Base-by-base conservation (phyloP, 2,329 filamentous ascomycete species). In the Graphiopsis chlorocephala region DNA sequence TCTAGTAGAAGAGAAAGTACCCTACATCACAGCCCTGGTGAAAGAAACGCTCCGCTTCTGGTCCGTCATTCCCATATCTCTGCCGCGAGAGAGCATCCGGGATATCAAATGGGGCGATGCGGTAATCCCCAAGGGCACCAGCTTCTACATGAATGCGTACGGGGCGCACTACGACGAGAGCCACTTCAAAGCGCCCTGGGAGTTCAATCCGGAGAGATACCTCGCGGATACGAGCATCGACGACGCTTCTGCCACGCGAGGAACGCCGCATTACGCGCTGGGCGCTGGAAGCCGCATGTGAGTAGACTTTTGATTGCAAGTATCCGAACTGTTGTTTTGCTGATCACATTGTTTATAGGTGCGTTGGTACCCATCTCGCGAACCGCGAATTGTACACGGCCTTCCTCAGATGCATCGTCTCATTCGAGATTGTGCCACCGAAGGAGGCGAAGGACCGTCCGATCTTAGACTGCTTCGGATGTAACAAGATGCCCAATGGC, bases 141-240 rank as follows among this genome's bases (percentile, higher is more conserved):
- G 88, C 1, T 92, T 94, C 70, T 92, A 93, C 77, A 89, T 94
- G 90, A 81, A 93, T 71, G 88, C 90, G 11, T 92, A 89, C 76
- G 89, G 88, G 0, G 90, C 89, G 28, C 84, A 93, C 76, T 91
- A 91, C 75, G 90, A 93, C 72, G 81, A 83, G 5, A 75, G 78
- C 0, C 89, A 91, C 73, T 93, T 91, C 80, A 85, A 86, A 67
- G 75, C 85, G 29, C 85, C 90, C 0, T 67, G 82, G 29, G 77
- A 79, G 7, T 92, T 93, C 74, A 80, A 86, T n/a, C 88, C 90
- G 0, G 89, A 92, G 68, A 85, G 90, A 28, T 93, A 89, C 72
- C 78, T 93, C 12, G 75, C 82, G 60, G 81, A 87, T 61, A 79
- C 81, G 50, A 73, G 75, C 2, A 71, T 77, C 10, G 79, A 81